Percentiles rank a stretch among this genome's conserved stretches.
phyloP scores from a whole-genome alignment of 2,329 filamentous ascomycete species.

The Westerdykella sp. region DNA sequence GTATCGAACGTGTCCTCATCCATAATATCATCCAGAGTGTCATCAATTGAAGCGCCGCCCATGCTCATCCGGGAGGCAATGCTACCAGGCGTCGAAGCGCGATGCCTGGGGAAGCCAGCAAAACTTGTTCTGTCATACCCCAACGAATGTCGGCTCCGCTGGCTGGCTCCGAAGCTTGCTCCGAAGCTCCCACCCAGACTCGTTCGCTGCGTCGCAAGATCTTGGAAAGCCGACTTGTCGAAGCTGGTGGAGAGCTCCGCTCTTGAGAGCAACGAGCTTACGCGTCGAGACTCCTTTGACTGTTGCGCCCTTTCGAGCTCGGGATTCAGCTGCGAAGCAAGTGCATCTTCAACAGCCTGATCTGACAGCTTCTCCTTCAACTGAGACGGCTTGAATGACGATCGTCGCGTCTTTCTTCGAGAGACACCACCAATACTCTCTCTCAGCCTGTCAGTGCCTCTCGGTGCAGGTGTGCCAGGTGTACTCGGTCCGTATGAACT shows the following conservation, averaged over 20 bases:
- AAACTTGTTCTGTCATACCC: constrained; percentile 62
- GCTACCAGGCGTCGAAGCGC: constrained; percentile 52
- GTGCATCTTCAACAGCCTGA: constrained; percentile 41
- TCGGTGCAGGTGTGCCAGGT: constrained; percentile 60
- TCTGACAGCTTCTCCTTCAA: constrained; percentile 29
- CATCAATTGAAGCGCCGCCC: constrained; percentile 32
- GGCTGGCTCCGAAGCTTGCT: constrained; percentile 45
- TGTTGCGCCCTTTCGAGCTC: constrained; percentile 46
- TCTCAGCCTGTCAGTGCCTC: constrained; percentile 57
- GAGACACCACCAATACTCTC: constrained; percentile 65
- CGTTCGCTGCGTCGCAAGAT: constrained; percentile 51
- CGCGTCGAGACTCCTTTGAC: constrained; percentile 62
- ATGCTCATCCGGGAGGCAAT: constrained; percentile 36
- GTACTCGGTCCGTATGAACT: constrained; percentile 53
- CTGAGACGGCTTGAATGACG: constrained; percentile 35
- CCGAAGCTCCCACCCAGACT: constrained; percentile 37
- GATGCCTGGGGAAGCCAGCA: constrained; percentile 39
- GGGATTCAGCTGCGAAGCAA: constrained; percentile 47
- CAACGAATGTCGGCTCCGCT: constrained; percentile 67
- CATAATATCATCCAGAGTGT: constrained; percentile 35
- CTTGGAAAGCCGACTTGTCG: constrained; percentile 72
- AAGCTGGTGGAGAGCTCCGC: constrained; percentile 81
- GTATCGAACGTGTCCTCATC: constrained; percentile 36
- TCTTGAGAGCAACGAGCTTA: constrained; percentile 85
- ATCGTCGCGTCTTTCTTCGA: constrained; percentile 39